These are phyloP conservation scores for Parastagonospora nodorum DNA, from an alignment of 2,329 filamentous ascomycete genomes.

Conservation along the genomic window DNA sequence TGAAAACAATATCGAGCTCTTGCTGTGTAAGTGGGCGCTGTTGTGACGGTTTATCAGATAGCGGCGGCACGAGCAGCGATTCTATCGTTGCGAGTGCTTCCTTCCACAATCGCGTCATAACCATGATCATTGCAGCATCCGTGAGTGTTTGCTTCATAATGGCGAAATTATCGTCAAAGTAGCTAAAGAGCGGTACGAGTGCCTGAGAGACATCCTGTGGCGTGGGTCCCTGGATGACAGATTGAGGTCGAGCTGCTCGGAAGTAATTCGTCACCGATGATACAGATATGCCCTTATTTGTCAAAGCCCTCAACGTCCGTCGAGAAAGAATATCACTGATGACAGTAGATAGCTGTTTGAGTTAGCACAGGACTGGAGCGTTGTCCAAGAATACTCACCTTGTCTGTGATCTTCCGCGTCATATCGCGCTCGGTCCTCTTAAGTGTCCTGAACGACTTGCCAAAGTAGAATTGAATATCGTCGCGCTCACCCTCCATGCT, in stretches of 20 bases:
- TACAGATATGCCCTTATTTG: conserved; percentile 74
- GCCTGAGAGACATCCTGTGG: conserved; percentile 78
- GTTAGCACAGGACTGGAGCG: conserved; percentile 14
- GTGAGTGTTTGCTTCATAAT: conserved; percentile 98
- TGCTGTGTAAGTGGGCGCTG: conserved; percentile 83
- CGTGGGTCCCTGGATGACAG: conserved; percentile 62
- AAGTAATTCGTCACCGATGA: conserved; percentile 75
- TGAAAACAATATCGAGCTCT: conserved; percentile 92
- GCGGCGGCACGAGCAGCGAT: conserved; percentile 83
- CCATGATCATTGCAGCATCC: conserved; percentile 93
- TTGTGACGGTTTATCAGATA: conserved; percentile 90
- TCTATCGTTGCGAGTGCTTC: conserved; percentile 94
- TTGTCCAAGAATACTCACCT: conserved; percentile 61
- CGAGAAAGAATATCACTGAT: conserved; percentile 88
- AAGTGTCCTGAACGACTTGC: conserved; percentile 91
- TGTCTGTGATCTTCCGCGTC: conserved; percentile 97
- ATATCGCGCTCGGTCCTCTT: conserved; percentile 97
- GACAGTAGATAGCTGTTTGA: conserved; percentile 77
- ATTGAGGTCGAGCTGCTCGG: conserved; percentile 52
- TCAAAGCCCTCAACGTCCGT: conserved; percentile 74
- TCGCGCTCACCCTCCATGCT: conserved; percentile 99
- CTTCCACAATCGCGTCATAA: conserved; percentile 98
- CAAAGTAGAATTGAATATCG: conserved; percentile 98
- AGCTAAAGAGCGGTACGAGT: conserved; percentile 82
- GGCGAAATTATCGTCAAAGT: conserved; percentile 98